phyloP scores from a whole-genome alignment of 495 filamentous ascomycete species.

The Podospora didyma region DNA sequence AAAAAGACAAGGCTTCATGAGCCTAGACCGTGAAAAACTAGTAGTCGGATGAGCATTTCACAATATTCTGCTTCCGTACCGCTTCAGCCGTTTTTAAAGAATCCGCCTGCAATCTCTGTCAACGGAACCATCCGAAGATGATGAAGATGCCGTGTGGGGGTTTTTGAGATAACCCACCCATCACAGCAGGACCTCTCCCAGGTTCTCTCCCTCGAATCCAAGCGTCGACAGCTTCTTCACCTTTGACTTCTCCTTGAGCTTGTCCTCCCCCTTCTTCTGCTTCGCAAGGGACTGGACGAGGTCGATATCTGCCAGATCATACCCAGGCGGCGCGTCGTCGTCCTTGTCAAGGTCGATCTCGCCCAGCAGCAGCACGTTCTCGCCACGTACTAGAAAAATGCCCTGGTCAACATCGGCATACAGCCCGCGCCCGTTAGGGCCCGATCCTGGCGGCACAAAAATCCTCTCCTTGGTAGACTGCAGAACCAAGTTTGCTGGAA shows the following conservation, averaged over 20 bases:
- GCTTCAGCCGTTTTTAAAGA: slow-evolving; percentile 9
- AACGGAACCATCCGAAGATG: not conserved
- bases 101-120: not conserved
- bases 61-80: slow-evolving; percentile 65
- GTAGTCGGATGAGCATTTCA: slow-evolving; percentile 58
- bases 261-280: slow-evolving; percentile 61
- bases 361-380: slow-evolving; percentile 87
- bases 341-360: slow-evolving; percentile 97
- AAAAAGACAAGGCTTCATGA: not conserved
- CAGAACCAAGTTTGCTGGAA: slow-evolving; percentile 82
- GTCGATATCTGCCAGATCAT: slow-evolving; percentile 61
- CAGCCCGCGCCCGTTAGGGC: slow-evolving; percentile 30
- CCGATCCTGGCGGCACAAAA: slow-evolving; percentile 51
- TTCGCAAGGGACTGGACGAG: slow-evolving; percentile 70
- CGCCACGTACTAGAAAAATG: slow-evolving; percentile 84
- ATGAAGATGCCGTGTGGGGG: not conserved
- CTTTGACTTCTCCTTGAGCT: slow-evolving; percentile 66
- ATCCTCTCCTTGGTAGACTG: slow-evolving; percentile 87
- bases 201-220: slow-evolving; percentile 85
- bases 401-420: slow-evolving; percentile 81
- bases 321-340: slow-evolving; percentile 72
- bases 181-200: slow-evolving; percentile 71
- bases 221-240: slow-evolving; percentile 63
- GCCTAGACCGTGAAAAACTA: not conserved
- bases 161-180: not conserved